Evolutionary conservation across 345 rosid genomes (phyloP), one percentile per base, ranked within the genome.

Genomic region (Citrus sp.): DNA sequence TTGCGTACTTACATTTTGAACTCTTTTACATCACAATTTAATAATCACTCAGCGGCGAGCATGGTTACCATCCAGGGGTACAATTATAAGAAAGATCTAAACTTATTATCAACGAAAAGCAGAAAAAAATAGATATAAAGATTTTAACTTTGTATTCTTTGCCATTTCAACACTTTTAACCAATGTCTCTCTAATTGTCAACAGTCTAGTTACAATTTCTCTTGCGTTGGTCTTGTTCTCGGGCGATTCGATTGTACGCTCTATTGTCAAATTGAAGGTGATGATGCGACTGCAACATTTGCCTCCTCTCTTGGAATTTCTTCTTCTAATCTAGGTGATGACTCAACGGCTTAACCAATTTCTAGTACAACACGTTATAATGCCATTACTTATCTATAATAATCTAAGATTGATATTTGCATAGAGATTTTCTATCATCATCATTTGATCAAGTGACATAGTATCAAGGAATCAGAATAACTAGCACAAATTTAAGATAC

Each of bases 231-330:
- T 42, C 51, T 0, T 42, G 1, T 42, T 42, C 51, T 42, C 4
- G 51, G 51, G 16, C 1, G 51, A 42, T 42, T 42, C 51, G 51
- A 42, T 42, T 42, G 51, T 42, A 42, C 51, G 0, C 49, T 40
- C 0, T 10, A 3, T 12, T 0, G 51, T 9, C 51, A 42, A 42
- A 9, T 3, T 9, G 13, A 40, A 40, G 68, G 35, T 12, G 91
- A 83, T n/a, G 89, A 88, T 69, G 68, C 88, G 0, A 85, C 89
- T 32, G 78, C 71, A 25, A 89, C 91, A 59, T 87, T 85, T 70
- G 87, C 87, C 19, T 88, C 91, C 46, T 88, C 89, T 9, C 89
- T 87, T 0, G 91, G 89, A 80, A 85, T 87, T 81, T 86, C 86
- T 71, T 87, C 88, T 14, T 88, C 86, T 72, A 88, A 85, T 28